phyloP scores from a whole-genome alignment of 2,329 filamentous ascomycete genomes.

The Aspergillus ochraceoroseus region DNA sequence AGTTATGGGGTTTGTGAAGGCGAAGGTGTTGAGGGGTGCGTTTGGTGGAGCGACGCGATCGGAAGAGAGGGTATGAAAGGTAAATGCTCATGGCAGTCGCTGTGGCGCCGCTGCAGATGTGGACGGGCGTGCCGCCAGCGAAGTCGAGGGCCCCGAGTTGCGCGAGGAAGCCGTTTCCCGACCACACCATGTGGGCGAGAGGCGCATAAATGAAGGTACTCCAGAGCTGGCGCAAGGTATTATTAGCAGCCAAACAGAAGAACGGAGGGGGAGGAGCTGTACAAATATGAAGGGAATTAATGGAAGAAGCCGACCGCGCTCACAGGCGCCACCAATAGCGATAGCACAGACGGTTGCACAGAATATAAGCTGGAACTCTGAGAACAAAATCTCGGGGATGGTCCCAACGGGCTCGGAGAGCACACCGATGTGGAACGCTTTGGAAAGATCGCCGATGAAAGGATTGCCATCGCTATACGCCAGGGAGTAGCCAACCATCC shows the following conservation, averaged over 20 bases:
- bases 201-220: constrained; percentile 48
- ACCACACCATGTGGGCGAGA: constrained; percentile 49
- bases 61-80: constrained; percentile 48
- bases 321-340: constrained; percentile 48
- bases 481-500: constrained; percentile 47
- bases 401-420: constrained; percentile 48
- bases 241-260: background rate
- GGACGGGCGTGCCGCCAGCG: constrained; percentile 72
- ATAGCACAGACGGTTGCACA: constrained; percentile 51
- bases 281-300: constrained; percentile 48
- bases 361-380: constrained; percentile 51
- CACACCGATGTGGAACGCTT: constrained; percentile 46
- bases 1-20: constrained; percentile 48
- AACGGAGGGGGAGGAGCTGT: constrained; percentile 1
- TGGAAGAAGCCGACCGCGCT: constrained; percentile 46
- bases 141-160: constrained; percentile 50
- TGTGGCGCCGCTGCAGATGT: constrained; percentile 45
- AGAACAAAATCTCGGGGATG: constrained; percentile 50
- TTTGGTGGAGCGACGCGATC: constrained; percentile 42
- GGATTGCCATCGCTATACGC: constrained; percentile 47
- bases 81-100: constrained; percentile 45
- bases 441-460: constrained; percentile 45
- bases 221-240: constrained; percentile 40
- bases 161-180: constrained; percentile 43
- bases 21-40: constrained; percentile 47